These are phyloP conservation scores for Dryas integrifolia DNA, from an alignment of 331 rosid species.

Conservation along the genomic window DNA sequence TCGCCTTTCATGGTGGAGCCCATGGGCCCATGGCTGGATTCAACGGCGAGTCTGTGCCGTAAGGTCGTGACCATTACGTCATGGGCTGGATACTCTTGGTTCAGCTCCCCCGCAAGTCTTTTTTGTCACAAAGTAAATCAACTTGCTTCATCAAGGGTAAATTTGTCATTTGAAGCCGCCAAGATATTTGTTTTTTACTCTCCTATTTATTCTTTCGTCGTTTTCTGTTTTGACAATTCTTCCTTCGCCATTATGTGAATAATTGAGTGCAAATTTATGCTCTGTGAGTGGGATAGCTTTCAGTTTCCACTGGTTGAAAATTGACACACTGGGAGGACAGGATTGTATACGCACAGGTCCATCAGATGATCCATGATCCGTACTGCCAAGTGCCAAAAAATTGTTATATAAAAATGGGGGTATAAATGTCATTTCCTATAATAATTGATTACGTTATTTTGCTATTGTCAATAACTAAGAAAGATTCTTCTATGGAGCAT, in stretches of 20 bases:
- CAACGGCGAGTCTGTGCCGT: not conserved
- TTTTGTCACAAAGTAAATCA: not conserved
- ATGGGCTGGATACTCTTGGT: not conserved
- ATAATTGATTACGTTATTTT: too few species aligned
- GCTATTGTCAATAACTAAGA: too few species aligned
- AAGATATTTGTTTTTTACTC: not conserved
- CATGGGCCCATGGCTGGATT: not conserved
- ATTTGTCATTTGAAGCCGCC: not conserved
- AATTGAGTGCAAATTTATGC: not conserved
- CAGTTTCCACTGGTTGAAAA: not conserved
- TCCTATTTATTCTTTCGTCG: not conserved
- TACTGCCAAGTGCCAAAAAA: too few species aligned
- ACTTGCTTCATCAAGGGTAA: constrained; percentile 12
- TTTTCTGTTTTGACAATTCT: not conserved
- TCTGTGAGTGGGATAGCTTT: not conserved
- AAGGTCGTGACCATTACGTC: constrained; percentile 21
- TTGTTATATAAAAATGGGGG: too few species aligned
- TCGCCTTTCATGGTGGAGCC: constrained; percentile 6
- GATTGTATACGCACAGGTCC: too few species aligned
- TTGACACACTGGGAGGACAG: too few species aligned
- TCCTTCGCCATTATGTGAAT: not conserved
- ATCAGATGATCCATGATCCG: too few species aligned
- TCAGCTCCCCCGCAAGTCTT: not conserved
- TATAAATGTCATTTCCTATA: too few species aligned
- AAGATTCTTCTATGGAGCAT: too few species aligned